Evolutionary conservation across 1,284 basidiomycete genomes (phyloP).

Genomic region (Coniophora puteana): DNA sequence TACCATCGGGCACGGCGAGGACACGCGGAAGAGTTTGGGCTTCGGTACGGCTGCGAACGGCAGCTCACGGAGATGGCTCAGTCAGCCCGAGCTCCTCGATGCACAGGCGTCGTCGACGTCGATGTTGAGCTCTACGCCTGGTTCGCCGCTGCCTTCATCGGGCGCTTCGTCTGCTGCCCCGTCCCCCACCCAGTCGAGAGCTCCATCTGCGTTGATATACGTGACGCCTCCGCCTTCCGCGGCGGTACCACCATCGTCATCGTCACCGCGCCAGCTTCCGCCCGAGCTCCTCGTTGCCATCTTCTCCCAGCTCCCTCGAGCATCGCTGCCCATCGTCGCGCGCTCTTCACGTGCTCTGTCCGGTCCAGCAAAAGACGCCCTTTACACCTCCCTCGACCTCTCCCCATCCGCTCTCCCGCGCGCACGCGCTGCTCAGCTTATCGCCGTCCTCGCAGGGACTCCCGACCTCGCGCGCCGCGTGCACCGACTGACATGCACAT

Average conservation of each 20-base stretch:
- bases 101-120: not conserved
- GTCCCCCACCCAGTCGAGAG: too few species aligned
- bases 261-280: conserved; percentile 17
- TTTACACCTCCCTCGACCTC: conserved; percentile 22
- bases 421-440: conserved; percentile 14
- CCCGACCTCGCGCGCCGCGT: conserved; percentile 21
- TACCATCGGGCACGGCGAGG: too few species aligned
- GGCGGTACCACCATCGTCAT: too few species aligned
- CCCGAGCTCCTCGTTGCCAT: conserved; percentile 17
- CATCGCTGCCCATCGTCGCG: conserved; percentile 17
- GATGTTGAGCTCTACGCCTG: not conserved
- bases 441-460: conserved; percentile 14
- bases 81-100: too few species aligned
- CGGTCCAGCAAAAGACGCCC: conserved; percentile 14
- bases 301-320: conserved; percentile 17
- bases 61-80: too few species aligned
- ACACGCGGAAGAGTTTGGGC: too few species aligned
- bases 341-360: conserved; percentile 19
- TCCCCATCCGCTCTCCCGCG: conserved; percentile 10
- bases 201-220: too few species aligned
- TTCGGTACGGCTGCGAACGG: too few species aligned
- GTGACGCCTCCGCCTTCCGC: too few species aligned
- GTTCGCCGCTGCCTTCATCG: not conserved
- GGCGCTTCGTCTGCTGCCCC: not conserved
- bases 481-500: conserved; percentile 18